Percentiles rank a stretch among this genome's conserved stretches.
Conservation (phyloP, 140 eudicot genomes). For the Erigeron philadelphicus region DNA sequence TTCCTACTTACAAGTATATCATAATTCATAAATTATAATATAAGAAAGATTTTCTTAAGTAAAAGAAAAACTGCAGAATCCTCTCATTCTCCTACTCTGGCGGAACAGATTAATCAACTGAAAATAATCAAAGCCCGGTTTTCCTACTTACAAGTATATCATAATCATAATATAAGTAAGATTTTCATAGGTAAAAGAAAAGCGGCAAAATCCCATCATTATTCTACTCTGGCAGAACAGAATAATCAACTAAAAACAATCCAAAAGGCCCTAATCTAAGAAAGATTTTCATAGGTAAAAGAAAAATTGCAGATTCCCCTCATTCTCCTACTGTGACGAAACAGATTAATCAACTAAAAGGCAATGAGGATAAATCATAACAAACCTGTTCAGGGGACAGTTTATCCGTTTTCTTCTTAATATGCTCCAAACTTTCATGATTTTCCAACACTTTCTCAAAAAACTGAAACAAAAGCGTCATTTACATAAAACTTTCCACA, state of each 20-base stretch:
- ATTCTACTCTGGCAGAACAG: neutral
- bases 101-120: neutral
- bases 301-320: neutral
- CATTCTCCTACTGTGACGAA: neutral
- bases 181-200: neutral
- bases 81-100: neutral
- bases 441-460: conserved; percentile 51
- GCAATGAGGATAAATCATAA: neutral
- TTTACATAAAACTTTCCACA: neutral
- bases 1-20: neutral
- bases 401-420: conserved; percentile 38
- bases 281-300: neutral
- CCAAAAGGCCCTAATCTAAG: too few species aligned
- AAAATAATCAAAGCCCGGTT: neutral
- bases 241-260: neutral
- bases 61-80: neutral
- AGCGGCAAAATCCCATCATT: neutral
- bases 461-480: conserved; percentile 42
- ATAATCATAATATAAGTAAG: neutral
- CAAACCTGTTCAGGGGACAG: conserved; percentile 83
- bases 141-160: neutral
- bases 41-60: neutral
- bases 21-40: neutral
- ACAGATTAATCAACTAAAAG: neutral
- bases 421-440: conserved; percentile 39